Evolutionary conservation across 495 filamentous ascomycete species (phyloP), one percentile per base, ranked within the genome.

Genomic region (Penicillium turbatum): DNA sequence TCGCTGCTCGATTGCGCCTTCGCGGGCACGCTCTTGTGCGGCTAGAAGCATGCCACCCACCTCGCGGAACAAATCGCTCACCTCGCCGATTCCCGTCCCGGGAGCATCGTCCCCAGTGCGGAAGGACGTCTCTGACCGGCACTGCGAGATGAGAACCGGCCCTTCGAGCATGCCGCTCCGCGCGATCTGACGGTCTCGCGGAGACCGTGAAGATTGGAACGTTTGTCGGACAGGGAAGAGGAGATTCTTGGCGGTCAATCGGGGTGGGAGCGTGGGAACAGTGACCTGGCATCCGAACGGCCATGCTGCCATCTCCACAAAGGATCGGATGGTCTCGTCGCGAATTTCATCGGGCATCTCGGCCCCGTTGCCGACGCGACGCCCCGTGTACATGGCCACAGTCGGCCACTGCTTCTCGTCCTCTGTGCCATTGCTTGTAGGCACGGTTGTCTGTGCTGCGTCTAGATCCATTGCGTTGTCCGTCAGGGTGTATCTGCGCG

Each of bases 301-400:
- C 79, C 89, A 95, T 7, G 84, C 79, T 1, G 87, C 81, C 38
- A 88, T 81, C 71, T 95, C 92, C 29, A 93, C 68, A 53, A 96
- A 87, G 12, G 82, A 78, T 8, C 81, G 75, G 29, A 95, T 67
- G 12, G 85, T 77, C 30, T 86, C 84, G 34, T 87, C 80, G 26
- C 89, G 87, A 56, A 82, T 82, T 38, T 87, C 83, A 16, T 85
- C 72, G 3, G 91, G 91, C 84, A 95, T 91, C 52, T 88, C 81
- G 9, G 71, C 58, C 16, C 89, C 89, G 15, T 81, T 70, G 6
- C 77, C 79, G 6, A 79, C 78, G 27, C 89, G 85, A 15, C 81
- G 77, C 16, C 78, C 78, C 9, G 69, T 77, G 55, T 81, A 81
- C 59, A 53, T 63, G 1, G 24, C 34, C 15, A 71, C 66, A n/a